These are phyloP conservation scores for Fusarium agapanthi DNA, from an alignment of 2,329 filamentous ascomycete species.

Conservation along the genomic window DNA sequence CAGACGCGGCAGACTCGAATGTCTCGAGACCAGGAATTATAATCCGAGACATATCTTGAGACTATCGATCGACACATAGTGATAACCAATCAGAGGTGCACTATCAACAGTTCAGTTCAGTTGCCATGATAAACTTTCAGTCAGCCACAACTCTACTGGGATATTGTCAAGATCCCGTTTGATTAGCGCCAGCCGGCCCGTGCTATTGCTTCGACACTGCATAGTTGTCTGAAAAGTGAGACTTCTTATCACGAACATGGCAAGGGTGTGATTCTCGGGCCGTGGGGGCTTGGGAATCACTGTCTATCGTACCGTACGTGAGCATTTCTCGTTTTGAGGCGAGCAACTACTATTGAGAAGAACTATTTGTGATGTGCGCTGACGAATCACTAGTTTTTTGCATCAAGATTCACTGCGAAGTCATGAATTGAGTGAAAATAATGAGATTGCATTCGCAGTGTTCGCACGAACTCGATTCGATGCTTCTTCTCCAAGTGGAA, in stretches of 20 bases:
- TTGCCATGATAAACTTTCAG: constrained; percentile 8
- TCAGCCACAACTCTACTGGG: constrained; percentile 15
- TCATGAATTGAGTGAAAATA: neutral
- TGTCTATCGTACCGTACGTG: neutral
- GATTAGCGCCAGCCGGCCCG: constrained; percentile 4
- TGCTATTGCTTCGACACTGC: neutral
- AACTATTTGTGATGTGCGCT: neutral
- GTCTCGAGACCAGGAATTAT: neutral
- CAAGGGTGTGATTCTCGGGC: neutral
- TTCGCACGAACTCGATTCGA: neutral
- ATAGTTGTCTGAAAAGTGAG: neutral
- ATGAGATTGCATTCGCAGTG: neutral
- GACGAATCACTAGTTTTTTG: neutral
- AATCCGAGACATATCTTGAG: neutral
- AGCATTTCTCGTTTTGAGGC: neutral
- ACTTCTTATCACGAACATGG: neutral
- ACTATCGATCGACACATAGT: neutral
- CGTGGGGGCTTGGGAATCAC: neutral
- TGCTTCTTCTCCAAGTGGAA: neutral
- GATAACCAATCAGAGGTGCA: constrained; percentile 7
- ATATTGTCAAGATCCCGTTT: constrained; percentile 1
- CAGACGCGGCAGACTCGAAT: neutral
- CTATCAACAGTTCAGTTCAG: neutral
- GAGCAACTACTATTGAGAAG: neutral
- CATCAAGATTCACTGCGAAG: neutral